A percentile compares a stretch with the other conserved stretches of the same genome.
Conservation (phyloP, 148 eudicot species). For the Silene conica region DNA sequence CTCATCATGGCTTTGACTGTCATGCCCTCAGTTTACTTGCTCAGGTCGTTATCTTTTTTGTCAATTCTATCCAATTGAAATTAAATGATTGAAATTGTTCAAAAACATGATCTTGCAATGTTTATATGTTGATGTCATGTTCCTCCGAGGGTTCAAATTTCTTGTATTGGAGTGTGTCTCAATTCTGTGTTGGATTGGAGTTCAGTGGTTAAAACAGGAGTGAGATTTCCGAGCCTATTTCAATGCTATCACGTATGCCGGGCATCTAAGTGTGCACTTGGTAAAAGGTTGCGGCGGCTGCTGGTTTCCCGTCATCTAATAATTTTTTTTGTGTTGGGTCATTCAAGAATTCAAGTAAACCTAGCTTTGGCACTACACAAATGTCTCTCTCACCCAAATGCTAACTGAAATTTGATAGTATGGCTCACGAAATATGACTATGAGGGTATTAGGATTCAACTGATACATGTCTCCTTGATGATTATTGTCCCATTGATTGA, state of each 20-base stretch:
- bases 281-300: too few relatives aligned
- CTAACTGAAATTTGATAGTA: background rate
- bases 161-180: background rate
- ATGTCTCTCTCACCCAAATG: background rate
- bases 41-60: slow-evolving; percentile 44
- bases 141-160: background rate
- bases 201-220: too few relatives aligned
- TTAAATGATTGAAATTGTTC: too few relatives aligned
- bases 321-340: background rate
- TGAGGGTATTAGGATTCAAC: background rate
- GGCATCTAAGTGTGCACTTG: too few relatives aligned
- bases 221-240: too few relatives aligned
- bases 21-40: slow-evolving; percentile 79
- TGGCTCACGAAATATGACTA: too few relatives aligned
- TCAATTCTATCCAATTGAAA: background rate
- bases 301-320: too few relatives aligned
- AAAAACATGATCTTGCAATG: background rate
- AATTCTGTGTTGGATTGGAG: background rate
- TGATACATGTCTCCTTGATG: background rate
- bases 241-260: too few relatives aligned
- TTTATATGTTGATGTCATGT: background rate
- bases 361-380: too few relatives aligned
- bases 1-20: slow-evolving; percentile 60
- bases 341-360: background rate
- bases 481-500: background rate